Evolutionary conservation across 371 early-diverging fungal genomes (phyloP).

Genomic region (Syncephalastrum sp.): DNA sequence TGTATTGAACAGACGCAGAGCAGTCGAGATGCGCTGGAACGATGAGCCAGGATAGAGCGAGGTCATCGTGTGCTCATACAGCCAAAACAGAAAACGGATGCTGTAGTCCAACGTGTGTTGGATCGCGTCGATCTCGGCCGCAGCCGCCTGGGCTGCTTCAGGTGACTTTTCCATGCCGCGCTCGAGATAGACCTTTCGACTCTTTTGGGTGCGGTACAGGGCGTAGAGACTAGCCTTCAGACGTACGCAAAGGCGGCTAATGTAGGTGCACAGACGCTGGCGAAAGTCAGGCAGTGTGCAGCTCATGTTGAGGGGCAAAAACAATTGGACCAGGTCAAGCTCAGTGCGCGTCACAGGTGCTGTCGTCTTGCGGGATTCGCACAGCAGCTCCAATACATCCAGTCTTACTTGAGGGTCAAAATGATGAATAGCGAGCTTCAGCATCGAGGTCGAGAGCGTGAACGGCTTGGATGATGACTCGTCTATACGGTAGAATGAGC

Average conservation of each 20-base stretch:
- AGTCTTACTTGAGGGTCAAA: constrained; percentile 74
- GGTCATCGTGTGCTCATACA: constrained; percentile 33
- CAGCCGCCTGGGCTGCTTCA: constrained; percentile 13
- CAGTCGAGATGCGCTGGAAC: constrained; percentile 61
- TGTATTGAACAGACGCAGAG: constrained; percentile 43
- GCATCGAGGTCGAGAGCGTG: constrained; percentile 32
- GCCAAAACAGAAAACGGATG: constrained; percentile 43
- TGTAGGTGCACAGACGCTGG: constrained; percentile 65
- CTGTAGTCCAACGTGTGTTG: constrained; percentile 2
- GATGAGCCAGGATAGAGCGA: constrained; percentile 64
- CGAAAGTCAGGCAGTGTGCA: constrained; percentile 78
- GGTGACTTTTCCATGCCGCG: constrained; percentile 8
- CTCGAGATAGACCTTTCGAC: constrained; percentile 24
- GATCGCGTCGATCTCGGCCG: constrained; percentile 17
- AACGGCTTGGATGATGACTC: constrained; percentile 7
- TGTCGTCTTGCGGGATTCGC: constrained; percentile 71
- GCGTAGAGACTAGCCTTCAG: constrained; percentile 54
- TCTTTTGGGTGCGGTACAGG: constrained; percentile 33
- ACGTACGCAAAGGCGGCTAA: constrained; percentile 57
- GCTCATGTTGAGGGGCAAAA: constrained; percentile 68
- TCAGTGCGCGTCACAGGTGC: constrained; percentile 60
- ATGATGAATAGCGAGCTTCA: constrained; percentile 68
- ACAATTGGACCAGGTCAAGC: constrained; percentile 52
- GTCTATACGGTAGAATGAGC: constrained; percentile 9
- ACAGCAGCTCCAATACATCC: constrained; percentile 79